Evolutionary conservation across 176 grass and related monocot species (phyloP), one percentile per base, ranked within the genome.

Genomic region (Chrysopogon serrulatus): DNA sequence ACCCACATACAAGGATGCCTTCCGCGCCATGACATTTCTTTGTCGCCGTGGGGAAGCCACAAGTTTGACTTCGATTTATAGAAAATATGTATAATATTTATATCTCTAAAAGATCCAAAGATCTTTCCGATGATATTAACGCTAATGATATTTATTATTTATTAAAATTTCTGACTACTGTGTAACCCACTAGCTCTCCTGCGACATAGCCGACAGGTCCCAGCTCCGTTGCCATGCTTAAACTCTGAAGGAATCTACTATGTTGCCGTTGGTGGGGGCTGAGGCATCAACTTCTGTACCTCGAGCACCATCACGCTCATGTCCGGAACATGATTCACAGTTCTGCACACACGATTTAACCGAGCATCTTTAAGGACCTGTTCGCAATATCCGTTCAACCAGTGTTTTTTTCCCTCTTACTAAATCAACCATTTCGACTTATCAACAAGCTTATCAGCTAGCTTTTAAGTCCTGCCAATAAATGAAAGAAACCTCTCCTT

Each of bases 171-270:
- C 24, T 43, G 80, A 44, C 51, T 15, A 43, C 80, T 82, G 80
- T 82, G 65, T 19, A 57, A 59, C 48, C 51, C 67, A 72, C 80
- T 61, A 43, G 45, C 35, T n/a, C 6, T 2, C 7, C 79, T 33
- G 48, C 17, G 21, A 71, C 66, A 82, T 26, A 10, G 49, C 66
- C 34, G 53, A 30, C 75, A 62, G 41, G 75, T 42, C 2, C n/a
- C 35, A 30, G 41, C 49, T 32, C 51, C 36, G 44, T 31, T 10
- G 67, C 68, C 79, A 70, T 69, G 79, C 65, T 81, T 18, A 0
- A 80, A 80, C 62, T 80, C 77, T 27, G 31, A 80, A 69, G 79
- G 79, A 68, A 81, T 81, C 64, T 69, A 69, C 64, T 68, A 28
- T 34, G 30, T 47, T 81, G 78, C 64, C 64, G 31, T 44, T 27